Conservation (phyloP, 2,329 filamentous ascomycete species). For the Meredithiella fracta region DNA sequence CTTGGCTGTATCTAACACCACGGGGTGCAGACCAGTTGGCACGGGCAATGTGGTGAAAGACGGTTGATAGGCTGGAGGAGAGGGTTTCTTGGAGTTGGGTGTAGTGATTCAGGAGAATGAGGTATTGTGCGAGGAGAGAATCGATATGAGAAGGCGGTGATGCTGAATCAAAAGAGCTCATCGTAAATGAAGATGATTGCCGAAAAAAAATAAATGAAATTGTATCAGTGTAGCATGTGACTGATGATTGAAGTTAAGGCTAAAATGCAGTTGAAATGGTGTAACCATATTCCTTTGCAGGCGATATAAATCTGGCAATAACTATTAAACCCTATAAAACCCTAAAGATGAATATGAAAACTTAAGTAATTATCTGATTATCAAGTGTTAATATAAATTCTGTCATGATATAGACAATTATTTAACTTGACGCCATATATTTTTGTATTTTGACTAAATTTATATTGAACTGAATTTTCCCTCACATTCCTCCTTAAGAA, state of each 20-base stretch:
- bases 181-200: too few species aligned
- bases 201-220: too few species aligned
- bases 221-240: too few species aligned
- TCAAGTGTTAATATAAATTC: too few species aligned
- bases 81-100: conserved; percentile 40
- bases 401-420: too few species aligned
- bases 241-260: too few species aligned
- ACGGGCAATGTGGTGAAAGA: conserved; percentile 49
- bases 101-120: conserved; percentile 51
- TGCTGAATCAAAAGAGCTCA: neutral
- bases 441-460: neutral
- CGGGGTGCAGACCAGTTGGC: conserved; percentile 57
- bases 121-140: conserved; percentile 45
- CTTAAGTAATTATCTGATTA: too few species aligned
- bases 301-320: too few species aligned
- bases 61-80: too few species aligned
- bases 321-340: too few species aligned
- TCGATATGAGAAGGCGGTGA: conserved; percentile 33
- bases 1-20: conserved; percentile 47
- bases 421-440: too few species aligned
- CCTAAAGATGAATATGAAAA: too few species aligned
- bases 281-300: neutral
- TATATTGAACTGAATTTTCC: neutral
- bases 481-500: neutral
- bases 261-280: neutral